These are phyloP conservation scores for Endocalyx cinctus DNA, from an alignment of 2,329 filamentous ascomycete genomes.

Conservation along the genomic window DNA sequence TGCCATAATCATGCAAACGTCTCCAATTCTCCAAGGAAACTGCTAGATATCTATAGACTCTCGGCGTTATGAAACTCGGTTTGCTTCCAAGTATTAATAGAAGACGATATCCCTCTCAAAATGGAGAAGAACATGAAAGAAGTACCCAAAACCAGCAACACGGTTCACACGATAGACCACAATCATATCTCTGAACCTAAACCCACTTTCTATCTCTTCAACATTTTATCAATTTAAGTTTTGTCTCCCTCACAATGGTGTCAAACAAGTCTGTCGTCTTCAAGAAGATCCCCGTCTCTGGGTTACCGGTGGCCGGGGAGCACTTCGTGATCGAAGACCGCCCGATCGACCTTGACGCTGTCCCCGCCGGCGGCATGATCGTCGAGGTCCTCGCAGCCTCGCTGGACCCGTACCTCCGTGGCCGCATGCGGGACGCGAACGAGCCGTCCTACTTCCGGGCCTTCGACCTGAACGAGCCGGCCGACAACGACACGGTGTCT, in stretches of 20 bases:
- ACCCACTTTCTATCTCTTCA: too few relatives aligned
- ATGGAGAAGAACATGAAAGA: too few relatives aligned
- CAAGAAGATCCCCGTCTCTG: slow-evolving; percentile 56
- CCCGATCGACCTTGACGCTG: slow-evolving; percentile 55
- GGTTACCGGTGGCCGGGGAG: slow-evolving; percentile 61
- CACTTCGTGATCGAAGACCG: slow-evolving; percentile 58
- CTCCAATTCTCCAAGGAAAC: too few relatives aligned
- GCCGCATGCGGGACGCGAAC: slow-evolving; percentile 57
- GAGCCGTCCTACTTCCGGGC: slow-evolving; percentile 59
- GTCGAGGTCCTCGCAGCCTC: slow-evolving; percentile 64
- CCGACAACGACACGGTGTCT: slow-evolving; percentile 55
- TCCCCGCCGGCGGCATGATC: slow-evolving; percentile 56
- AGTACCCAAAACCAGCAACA: too few relatives aligned
- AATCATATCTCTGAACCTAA: too few relatives aligned
- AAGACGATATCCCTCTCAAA: too few relatives aligned
- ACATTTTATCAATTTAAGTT: too few relatives aligned
- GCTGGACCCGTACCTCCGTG: slow-evolving; percentile 70
- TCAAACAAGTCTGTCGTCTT: slow-evolving; percentile 68
- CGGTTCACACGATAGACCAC: too few relatives aligned
- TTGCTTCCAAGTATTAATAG: too few relatives aligned
- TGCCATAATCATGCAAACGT: too few relatives aligned
- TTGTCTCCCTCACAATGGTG: slow-evolving; percentile 34
- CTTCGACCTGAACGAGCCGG: slow-evolving; percentile 54
- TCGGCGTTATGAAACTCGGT: too few relatives aligned
- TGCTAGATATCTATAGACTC: too few relatives aligned